Evolutionary conservation across 768 basidiomycete genomes (phyloP).

Genomic region (Termitomyces sp.): DNA sequence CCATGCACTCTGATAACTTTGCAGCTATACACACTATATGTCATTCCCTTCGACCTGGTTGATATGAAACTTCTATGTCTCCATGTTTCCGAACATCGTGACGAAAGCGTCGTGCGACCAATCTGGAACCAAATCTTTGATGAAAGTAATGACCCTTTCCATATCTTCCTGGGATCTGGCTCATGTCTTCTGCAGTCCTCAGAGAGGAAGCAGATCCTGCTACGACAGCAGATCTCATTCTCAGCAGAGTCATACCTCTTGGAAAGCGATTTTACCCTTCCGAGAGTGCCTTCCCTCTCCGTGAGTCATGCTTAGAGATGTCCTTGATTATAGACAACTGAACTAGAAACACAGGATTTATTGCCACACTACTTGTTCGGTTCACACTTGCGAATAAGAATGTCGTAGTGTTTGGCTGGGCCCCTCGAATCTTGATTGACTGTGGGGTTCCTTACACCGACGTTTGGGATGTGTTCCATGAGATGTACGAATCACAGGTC

Average conservation of each 20-base stretch:
- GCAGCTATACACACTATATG: conserved; percentile 86
- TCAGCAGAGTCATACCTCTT: conserved; percentile 60
- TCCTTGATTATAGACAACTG: neutral
- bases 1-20: conserved; percentile 1
- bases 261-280: conserved; percentile 89
- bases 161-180: neutral
- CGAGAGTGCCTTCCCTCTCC: conserved; percentile 82
- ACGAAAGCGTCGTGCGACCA: conserved; percentile 71
- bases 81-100: conserved; percentile 89
- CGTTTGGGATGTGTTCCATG: conserved; percentile 81
- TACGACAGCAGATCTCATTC: conserved; percentile 54
- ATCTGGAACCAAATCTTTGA: conserved; percentile 90
- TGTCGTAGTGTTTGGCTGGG: conserved; percentile 73
- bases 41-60: conserved; percentile 79
- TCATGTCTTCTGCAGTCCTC: conserved; percentile 34
- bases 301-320: conserved; percentile 38
- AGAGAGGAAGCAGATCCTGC: conserved; percentile 51
- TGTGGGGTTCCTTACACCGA: conserved; percentile 78
- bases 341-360: conserved; percentile 46
- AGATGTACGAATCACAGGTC: conserved; percentile 89
- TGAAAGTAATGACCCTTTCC: conserved; percentile 44
- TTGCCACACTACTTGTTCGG: conserved; percentile 69
- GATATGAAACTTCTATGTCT: conserved; percentile 84
- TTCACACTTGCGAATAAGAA: conserved; percentile 61
- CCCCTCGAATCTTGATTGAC: conserved; percentile 68